Conservation (phyloP, 768 basidiomycete species). For the Suillus fuscotomentosus region DNA sequence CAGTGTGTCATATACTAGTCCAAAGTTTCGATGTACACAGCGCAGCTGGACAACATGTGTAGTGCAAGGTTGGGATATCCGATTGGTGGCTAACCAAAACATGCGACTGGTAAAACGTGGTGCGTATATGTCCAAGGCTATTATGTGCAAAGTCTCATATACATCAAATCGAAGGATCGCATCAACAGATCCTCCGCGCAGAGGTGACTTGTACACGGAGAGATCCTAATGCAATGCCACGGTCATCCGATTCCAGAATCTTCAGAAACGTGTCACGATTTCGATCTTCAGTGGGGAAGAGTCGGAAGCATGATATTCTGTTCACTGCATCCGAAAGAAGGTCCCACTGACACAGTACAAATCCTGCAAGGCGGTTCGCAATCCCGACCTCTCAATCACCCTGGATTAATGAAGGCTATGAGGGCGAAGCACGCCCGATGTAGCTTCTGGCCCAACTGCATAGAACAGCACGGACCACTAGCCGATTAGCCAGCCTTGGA, state of each 20-base stretch:
- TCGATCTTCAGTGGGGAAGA: conserved; percentile 88
- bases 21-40: too few relatives aligned
- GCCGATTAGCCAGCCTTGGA: conserved; percentile 18
- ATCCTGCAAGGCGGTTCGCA: conserved; percentile 60
- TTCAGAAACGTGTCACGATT: conserved; percentile 64
- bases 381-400: conserved; percentile 55
- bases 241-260: conserved; percentile 42
- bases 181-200: too few relatives aligned
- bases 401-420: conserved; percentile 30
- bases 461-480: conserved; percentile 73
- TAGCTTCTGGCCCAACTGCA: conserved; percentile 66
- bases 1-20: too few relatives aligned
- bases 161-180: too few relatives aligned
- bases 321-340: conserved; percentile 11
- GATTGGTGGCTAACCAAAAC: too few relatives aligned
- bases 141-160: too few relatives aligned
- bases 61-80: too few relatives aligned
- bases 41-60: too few relatives aligned
- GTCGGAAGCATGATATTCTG: conserved; percentile 28
- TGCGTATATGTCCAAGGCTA: too few relatives aligned
- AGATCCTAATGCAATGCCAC: conserved; percentile 38
- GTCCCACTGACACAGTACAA: conserved; percentile 45
- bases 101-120: too few relatives aligned
- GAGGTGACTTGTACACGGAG: conserved; percentile 32
- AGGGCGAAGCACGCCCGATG: conserved; percentile 46